Conservation (phyloP, 805 yeast genomes). For the Isabelozyma pseudorhagii region DNA sequence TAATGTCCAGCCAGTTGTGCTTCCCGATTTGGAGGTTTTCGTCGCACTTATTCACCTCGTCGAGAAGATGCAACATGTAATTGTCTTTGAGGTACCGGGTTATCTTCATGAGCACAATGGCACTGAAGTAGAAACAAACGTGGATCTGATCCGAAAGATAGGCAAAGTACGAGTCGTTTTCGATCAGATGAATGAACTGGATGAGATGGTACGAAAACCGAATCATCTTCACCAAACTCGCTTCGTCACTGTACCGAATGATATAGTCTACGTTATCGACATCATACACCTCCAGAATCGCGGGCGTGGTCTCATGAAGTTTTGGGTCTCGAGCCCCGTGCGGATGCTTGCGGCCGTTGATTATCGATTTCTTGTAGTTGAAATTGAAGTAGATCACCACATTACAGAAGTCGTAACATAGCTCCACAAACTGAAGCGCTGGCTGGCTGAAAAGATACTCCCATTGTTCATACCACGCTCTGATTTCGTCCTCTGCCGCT, state of each 20-base stretch:
- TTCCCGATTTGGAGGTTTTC: constrained; percentile 1
- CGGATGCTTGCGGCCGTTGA: neutral
- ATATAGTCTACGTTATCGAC: constrained; percentile 19
- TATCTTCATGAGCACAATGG: constrained; percentile 31
- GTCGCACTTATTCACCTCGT: neutral
- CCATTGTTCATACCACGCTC: constrained; percentile 68
- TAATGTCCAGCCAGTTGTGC: constrained; percentile 3
- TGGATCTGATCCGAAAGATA: constrained; percentile 71
- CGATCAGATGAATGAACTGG: constrained; percentile 36
- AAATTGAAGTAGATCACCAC: constrained; percentile 47
- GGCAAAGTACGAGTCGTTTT: constrained; percentile 57
- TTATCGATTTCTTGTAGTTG: constrained; percentile 16
- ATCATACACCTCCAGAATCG: constrained; percentile 11
- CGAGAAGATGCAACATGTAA: constrained; percentile 1
- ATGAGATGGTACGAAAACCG: constrained; percentile 42
- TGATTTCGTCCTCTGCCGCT: constrained; percentile 46
- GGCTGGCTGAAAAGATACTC: constrained; percentile 65
- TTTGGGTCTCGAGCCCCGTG: neutral
- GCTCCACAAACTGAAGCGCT: constrained; percentile 69
- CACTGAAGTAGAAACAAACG: constrained; percentile 45
- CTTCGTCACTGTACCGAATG: constrained; percentile 20
- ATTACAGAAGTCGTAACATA: constrained; percentile 62
- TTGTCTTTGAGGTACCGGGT: constrained; percentile 6
- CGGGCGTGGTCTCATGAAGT: neutral
- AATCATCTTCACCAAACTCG: constrained; percentile 31